These are phyloP conservation scores for Ulmus americana DNA, from an alignment of 331 rosid species.

Conservation along the genomic window DNA sequence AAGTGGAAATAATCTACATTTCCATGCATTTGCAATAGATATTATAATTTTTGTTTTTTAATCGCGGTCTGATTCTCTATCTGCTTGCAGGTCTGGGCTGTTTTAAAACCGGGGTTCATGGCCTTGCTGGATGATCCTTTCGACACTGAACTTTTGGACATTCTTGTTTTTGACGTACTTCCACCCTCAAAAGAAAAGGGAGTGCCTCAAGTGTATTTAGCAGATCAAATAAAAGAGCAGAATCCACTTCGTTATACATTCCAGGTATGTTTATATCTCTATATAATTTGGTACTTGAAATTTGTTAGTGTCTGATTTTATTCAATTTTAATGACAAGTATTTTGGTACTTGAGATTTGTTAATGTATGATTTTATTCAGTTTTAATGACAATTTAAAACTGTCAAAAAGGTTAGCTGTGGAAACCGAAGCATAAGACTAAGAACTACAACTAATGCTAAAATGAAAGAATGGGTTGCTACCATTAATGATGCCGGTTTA, in stretches of 20 bases:
- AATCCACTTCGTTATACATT: constrained; percentile 39
- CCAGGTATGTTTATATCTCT: constrained; percentile 18
- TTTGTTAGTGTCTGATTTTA: neutral
- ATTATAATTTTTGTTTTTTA: too few relatives aligned
- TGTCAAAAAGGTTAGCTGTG: constrained; percentile 33
- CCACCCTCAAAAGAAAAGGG: constrained; percentile 25
- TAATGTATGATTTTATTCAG: neutral
- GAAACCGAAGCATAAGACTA: constrained; percentile 30
- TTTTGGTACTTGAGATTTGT: neutral
- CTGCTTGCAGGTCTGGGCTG: constrained; percentile 47
- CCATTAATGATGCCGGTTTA: constrained; percentile 36
- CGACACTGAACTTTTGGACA: constrained; percentile 36
- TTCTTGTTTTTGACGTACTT: constrained; percentile 33
- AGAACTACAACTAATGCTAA: constrained; percentile 39
- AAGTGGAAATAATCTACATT: too few relatives aligned
- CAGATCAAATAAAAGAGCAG: constrained; percentile 33
- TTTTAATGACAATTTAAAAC: constrained; percentile 9
- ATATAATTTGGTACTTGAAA: neutral
- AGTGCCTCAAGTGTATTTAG: constrained; percentile 23
- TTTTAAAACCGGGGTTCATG: constrained; percentile 48
- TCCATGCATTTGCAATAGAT: too few relatives aligned
- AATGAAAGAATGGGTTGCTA: constrained; percentile 32
- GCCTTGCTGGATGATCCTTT: constrained; percentile 44
- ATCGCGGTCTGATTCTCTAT: neutral
- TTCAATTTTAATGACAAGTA: constrained; percentile 12